Conservation (phyloP, 352 stramenopile genomes). For the Chrysophaeum taylorii region DNA sequence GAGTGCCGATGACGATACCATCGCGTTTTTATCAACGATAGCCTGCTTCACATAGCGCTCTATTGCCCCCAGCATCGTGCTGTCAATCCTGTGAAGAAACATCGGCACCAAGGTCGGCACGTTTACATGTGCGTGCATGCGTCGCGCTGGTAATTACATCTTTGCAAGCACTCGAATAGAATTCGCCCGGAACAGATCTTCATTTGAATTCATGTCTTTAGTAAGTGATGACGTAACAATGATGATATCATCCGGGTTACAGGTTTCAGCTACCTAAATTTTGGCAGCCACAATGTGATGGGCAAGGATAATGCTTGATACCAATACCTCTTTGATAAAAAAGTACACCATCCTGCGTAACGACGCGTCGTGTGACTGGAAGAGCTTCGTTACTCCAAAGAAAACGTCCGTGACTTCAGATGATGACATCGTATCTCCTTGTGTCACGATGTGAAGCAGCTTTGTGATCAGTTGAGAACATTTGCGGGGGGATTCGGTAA, state of each 20-base stretch:
- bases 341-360: conserved; percentile 97
- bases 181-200: conserved; percentile 96
- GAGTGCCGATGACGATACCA: conserved; percentile 89
- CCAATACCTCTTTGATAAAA: conserved; percentile 95
- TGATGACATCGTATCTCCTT: conserved; percentile 88
- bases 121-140: too few species aligned
- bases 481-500: conserved; percentile 88
- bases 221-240: conserved; percentile 97
- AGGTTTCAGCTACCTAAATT: conserved; percentile 50
- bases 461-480: conserved; percentile 98
- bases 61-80: conserved; percentile 65
- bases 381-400: conserved; percentile 98
- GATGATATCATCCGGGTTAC: conserved; percentile 84
- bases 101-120: too few species aligned
- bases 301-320: background rate
- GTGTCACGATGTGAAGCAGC: conserved; percentile 92
- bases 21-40: conserved; percentile 92
- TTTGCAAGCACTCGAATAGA: conserved; percentile 92
- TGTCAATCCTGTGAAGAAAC: conserved; percentile 52
- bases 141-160: too few species aligned
- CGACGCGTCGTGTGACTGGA: conserved; percentile 94
- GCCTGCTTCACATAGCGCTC: conserved; percentile 96
- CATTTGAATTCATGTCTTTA: conserved; percentile 97
- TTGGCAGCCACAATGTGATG: conserved; percentile 21
- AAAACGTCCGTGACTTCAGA: conserved; percentile 94